Percentiles rank a stretch among this genome's conserved stretches.
phyloP scores from a whole-genome alignment of 345 rosid genomes.

The Citrus glauca region DNA sequence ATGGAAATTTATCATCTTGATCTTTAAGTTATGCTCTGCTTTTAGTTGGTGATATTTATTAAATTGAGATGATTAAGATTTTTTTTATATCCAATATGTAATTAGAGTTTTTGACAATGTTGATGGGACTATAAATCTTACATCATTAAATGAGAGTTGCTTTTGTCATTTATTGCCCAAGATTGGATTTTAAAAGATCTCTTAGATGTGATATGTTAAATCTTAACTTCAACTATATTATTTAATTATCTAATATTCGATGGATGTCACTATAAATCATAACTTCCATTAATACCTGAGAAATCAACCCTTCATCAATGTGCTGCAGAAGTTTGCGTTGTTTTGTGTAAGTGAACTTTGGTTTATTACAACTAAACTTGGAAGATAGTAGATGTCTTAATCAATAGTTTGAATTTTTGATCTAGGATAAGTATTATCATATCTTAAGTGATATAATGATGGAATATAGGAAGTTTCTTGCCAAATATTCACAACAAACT shows the following conservation, averaged over 20 bases:
- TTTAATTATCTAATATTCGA: no score
- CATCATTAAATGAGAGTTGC: conserved; percentile 5
- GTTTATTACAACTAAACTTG: not conserved
- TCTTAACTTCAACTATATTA: not conserved
- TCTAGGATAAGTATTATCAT: not conserved
- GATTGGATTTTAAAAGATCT: conserved; percentile 74
- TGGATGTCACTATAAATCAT: no score
- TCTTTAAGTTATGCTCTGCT: no score
- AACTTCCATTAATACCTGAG: no score
- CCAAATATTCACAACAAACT: not conserved
- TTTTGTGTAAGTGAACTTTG: not conserved
- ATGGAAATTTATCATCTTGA: no score
- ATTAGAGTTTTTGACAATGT: conserved; percentile 56
- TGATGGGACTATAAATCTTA: conserved; percentile 69
- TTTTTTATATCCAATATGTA: conserved; percentile 67
- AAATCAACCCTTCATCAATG: not conserved
- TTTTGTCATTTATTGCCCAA: conserved; percentile 28
- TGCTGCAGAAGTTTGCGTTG: not conserved
- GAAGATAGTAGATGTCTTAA: not conserved
- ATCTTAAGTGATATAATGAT: not conserved
- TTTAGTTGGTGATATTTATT: no score
- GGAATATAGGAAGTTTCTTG: not conserved
- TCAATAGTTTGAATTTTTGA: not conserved
- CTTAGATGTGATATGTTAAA: not conserved
- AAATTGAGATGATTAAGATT: no score